Evolutionary conservation across 495 filamentous ascomycete genomes (phyloP).

Genomic region (Lasiosphaeria miniovina): DNA sequence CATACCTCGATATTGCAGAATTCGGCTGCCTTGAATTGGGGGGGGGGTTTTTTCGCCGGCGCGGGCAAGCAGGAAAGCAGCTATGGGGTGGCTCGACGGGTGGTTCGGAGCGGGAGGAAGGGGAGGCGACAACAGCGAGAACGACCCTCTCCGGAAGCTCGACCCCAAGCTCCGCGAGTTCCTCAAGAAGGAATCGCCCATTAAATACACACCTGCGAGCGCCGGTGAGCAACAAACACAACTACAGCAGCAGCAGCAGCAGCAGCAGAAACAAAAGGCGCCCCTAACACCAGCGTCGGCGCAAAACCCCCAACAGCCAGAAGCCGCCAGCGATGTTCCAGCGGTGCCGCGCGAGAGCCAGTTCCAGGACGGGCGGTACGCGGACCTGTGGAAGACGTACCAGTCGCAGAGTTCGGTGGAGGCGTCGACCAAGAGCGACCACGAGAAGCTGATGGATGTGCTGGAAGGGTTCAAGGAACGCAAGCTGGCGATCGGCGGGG

Average conservation of each 20-base stretch:
- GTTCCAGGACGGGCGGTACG: constrained; percentile 81
- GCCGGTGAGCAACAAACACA: not conserved
- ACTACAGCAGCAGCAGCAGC: constrained; percentile 14
- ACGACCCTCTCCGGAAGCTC: constrained; percentile 76
- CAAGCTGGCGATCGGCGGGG: constrained; percentile 69
- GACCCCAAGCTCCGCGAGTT: constrained; percentile 82
- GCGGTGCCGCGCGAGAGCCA: constrained; percentile 38
- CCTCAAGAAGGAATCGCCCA: constrained; percentile 76
- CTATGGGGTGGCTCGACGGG: constrained; percentile 70
- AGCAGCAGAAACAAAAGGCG: constrained; percentile 10
- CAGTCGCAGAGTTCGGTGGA: constrained; percentile 62
- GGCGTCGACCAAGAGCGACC: constrained; percentile 59
- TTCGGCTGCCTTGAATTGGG: too few relatives aligned
- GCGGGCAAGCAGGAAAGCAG: too few relatives aligned
- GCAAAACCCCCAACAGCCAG: constrained; percentile 4
- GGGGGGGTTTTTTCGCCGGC: too few relatives aligned
- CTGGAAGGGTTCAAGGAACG: constrained; percentile 81
- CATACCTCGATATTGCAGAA: not conserved
- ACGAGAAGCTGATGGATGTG: constrained; percentile 70
- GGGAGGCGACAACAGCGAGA: constrained; percentile 27
- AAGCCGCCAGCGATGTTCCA: not conserved
- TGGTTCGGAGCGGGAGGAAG: constrained; percentile 35
- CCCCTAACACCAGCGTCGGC: constrained; percentile 15
- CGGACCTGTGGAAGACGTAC: constrained; percentile 90
- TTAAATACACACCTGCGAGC: constrained; percentile 56